Conservation (phyloP, 2,329 filamentous ascomycete species). For the Colletotrichum lini region DNA sequence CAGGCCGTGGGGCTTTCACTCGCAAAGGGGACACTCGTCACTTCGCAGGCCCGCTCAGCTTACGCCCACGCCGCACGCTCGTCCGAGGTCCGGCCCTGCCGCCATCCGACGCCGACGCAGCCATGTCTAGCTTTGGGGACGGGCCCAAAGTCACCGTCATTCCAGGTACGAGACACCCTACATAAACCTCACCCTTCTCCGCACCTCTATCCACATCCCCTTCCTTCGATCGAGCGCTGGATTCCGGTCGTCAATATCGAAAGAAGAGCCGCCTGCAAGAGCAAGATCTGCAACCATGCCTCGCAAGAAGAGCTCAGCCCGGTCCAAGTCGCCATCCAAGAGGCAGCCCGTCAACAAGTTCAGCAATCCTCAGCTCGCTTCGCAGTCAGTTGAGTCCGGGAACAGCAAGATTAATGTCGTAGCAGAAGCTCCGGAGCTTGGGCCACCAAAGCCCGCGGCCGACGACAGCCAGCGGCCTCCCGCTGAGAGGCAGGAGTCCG, state of each 20-base stretch:
- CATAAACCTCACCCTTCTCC: conserved; percentile 27
- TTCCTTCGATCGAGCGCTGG: background rate
- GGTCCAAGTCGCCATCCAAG: conserved; percentile 33
- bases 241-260: background rate
- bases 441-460: conserved; percentile 18
- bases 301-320: conserved; percentile 38
- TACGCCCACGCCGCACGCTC: conserved; percentile 35
- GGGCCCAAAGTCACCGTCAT: conserved; percentile 34
- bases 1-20: conserved; percentile 29
- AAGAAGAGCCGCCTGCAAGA: conserved; percentile 5
- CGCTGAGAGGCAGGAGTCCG: conserved; percentile 36
- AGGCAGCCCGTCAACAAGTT: conserved; percentile 26
- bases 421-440: conserved; percentile 42
- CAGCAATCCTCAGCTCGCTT: conserved; percentile 37
- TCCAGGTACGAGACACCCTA: conserved; percentile 37
- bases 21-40: conserved; percentile 21
- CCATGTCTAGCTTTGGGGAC: conserved; percentile 42
- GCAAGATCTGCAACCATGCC: conserved; percentile 29
- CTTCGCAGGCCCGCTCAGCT: conserved; percentile 12
- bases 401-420: conserved; percentile 38
- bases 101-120: conserved; percentile 37
- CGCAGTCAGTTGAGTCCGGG: conserved; percentile 28
- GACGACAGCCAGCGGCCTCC: conserved; percentile 8
- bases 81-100: conserved; percentile 35
- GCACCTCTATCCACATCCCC: background rate